A percentile compares a stretch with the other conserved stretches of the same genome.
Evolutionary conservation across 257 asterid species (phyloP).

Genomic region (Scutellaria galericulata): DNA sequence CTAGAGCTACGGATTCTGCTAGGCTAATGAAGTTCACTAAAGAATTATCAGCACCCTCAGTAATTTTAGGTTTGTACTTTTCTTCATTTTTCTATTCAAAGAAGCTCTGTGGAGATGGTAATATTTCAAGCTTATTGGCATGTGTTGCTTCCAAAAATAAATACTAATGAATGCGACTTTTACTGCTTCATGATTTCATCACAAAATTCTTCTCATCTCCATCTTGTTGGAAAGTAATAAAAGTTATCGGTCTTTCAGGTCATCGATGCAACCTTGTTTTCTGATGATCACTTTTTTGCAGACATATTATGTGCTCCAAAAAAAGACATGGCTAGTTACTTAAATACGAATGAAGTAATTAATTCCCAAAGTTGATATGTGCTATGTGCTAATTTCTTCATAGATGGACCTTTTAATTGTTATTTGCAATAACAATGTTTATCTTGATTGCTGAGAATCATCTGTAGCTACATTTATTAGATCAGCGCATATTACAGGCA

Average conservation of each 20-base stretch:
- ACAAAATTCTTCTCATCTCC: slow-evolving; percentile 1
- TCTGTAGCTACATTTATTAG: neutral
- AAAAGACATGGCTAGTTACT: neutral
- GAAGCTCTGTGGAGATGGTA: slow-evolving; percentile 10
- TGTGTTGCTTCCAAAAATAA: too few species aligned
- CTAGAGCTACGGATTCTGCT: slow-evolving; percentile 95
- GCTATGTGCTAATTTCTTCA: slow-evolving; percentile 11
- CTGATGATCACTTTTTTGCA: neutral
- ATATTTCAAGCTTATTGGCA: slow-evolving; percentile 14
- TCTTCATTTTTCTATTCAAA: slow-evolving; percentile 20
- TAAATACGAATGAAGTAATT: slow-evolving; percentile 10
- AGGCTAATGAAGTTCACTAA: slow-evolving; percentile 89
- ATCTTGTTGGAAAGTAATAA: neutral
- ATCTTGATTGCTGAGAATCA: neutral
- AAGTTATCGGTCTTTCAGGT: too few species aligned
- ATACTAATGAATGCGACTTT: slow-evolving; percentile 1
- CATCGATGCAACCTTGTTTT: slow-evolving; percentile 7
- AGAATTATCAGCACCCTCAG: slow-evolving; percentile 77
- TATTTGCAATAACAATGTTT: neutral
- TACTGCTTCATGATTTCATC: slow-evolving; percentile 8
- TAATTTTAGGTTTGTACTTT: slow-evolving; percentile 66
- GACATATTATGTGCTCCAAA: slow-evolving; percentile 4
- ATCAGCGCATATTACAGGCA: neutral
- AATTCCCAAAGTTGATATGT: neutral
- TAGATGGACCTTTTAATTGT: neutral